These are phyloP conservation scores for Penicillium goetzii DNA, from an alignment of 495 filamentous ascomycete species.

Conservation along the genomic window DNA sequence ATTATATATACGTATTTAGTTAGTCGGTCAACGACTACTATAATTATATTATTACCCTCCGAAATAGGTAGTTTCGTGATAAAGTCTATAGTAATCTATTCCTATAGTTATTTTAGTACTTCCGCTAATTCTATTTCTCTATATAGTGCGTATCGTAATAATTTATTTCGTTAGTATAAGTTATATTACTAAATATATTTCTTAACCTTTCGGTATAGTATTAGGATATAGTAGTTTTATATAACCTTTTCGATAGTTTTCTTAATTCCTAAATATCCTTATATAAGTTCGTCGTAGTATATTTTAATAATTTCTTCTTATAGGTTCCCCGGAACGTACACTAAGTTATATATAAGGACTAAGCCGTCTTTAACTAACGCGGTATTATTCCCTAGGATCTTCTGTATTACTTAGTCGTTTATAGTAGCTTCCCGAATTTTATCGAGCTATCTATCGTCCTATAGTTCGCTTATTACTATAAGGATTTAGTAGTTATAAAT, in stretches of 20 bases:
- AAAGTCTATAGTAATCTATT: conserved; percentile 9
- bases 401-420: background rate
- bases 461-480: background rate
- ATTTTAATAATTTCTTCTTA: background rate
- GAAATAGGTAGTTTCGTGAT: background rate
- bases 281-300: background rate
- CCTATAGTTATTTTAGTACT: background rate
- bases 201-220: background rate
- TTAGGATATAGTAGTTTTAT: background rate
- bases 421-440: background rate
- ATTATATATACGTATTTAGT: conserved; percentile 7
- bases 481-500: background rate
- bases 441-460: background rate
- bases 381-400: background rate
- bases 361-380: background rate
- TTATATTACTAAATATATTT: background rate
- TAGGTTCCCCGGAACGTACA: background rate
- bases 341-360: background rate
- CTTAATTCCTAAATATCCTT: background rate
- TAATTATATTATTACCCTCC: background rate
- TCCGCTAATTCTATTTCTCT: background rate
- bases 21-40: conserved; percentile 3
- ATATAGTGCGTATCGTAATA: background rate
- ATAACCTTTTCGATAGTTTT: background rate
- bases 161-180: background rate